Evolutionary conservation across 768 basidiomycete species (phyloP), one percentile per base, ranked within the genome.

Genomic region (Calocybe cyanea): DNA sequence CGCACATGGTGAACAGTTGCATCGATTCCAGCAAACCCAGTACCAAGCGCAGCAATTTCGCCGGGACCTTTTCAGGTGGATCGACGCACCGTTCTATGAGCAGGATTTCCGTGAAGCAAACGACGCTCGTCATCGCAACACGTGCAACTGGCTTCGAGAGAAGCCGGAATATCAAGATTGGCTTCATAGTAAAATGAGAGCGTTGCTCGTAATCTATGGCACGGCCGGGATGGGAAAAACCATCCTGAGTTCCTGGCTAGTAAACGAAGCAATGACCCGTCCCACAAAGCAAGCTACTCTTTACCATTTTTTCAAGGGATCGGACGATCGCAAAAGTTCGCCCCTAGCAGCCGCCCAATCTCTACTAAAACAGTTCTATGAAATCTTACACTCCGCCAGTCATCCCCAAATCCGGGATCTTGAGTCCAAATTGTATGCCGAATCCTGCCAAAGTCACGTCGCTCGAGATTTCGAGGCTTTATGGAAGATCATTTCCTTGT

Each of bases 241-340:
- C 17, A 35, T 47, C 18, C 13, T 46, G 17, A 46, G 45, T 21
- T 32, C 45, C n/a, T 46, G 45, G 45, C 8, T 46, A 7, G 32
- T 47, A 8, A 24, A 14, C 19, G 10, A 18, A 17, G 38, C 32
- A 34, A 28, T 1, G n/a, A 8, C 18, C 10, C 34, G 13, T 18
- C 14, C 13, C 14, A 14, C 13, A 35, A 5, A 35, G 7, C n/a
- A 15, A 3, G 8, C 17, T 3, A 35, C 32, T 6, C 48, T 38
- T 17, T 49, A 44, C 30, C 43, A 41, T 20, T 45, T 17, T 19
- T 45, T 45, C 38, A 41, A 35, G 33, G 17, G 14, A 11, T 35
- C 19, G 13, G 40, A 38, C 23, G 37, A 10, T 19, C 7, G 15
- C 34, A 50, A 40, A 23, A 18, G 17, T 34, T 35, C 43, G 7